phyloP scores from a whole-genome alignment of 1,284 basidiomycete genomes.

The Tilletiaria anomala region DNA sequence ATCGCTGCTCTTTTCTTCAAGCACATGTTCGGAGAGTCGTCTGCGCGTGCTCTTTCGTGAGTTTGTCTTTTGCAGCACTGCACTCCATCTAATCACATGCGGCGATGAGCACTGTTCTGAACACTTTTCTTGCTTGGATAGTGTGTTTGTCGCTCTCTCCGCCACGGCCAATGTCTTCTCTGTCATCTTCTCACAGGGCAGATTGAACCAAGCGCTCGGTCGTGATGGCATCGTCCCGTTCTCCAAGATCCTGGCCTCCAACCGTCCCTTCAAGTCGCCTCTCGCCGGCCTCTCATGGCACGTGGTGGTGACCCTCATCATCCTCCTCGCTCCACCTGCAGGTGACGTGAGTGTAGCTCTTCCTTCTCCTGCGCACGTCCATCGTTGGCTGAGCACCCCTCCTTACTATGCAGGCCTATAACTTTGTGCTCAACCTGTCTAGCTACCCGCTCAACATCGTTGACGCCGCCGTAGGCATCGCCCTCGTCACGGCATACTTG shows the following conservation, averaged over 20 bases:
- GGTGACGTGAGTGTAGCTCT: conserved; percentile 41
- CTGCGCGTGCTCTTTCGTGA: conserved; percentile 45
- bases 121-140: too few relatives aligned
- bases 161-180: conserved; percentile 42
- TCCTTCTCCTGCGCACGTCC: neutral
- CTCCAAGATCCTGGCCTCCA: conserved; percentile 45
- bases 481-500: conserved; percentile 43
- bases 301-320: conserved; percentile 42
- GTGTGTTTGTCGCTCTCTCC: conserved; percentile 48
- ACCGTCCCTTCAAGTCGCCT: conserved; percentile 45
- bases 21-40: conserved; percentile 47
- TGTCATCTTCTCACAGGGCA: conserved; percentile 44
- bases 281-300: conserved; percentile 45
- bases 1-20: conserved; percentile 49
- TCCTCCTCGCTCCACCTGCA: conserved; percentile 49
- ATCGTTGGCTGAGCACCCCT: neutral
- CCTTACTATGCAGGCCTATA: conserved; percentile 36
- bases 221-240: conserved; percentile 49
- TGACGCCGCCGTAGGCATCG: conserved; percentile 49
- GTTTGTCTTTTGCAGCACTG: too few relatives aligned
- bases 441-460: conserved; percentile 18
- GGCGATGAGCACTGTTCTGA: too few relatives aligned
- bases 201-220: conserved; percentile 48
- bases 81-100: too few relatives aligned
- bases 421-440: conserved; percentile 34